Base-by-base conservation (phyloP, 441 rosid genomes). In the Hypseocharis bilobata region DNA sequence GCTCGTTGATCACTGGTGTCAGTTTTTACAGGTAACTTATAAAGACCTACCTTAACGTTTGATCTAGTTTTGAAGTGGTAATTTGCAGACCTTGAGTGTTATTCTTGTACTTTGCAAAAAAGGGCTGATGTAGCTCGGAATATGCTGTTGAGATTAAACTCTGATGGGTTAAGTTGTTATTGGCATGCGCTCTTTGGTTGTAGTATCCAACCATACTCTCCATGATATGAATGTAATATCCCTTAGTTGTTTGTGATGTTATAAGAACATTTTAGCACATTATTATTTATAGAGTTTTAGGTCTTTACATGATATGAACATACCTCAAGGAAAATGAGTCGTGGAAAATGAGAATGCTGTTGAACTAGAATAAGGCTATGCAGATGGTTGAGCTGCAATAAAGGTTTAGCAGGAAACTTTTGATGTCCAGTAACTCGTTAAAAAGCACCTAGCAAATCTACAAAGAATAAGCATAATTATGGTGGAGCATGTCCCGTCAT, bases 1-100 rank as follows among this genome's bases (percentile, higher is more conserved):
- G 1, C 61, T 90, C 70, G 86, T 87, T 57, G 89, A 87, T 67
- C 91, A 88, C 62, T 90, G 98, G 98, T 92, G 98, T 80, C 88
- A 90, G 72, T 92, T 92, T 75, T 81, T 92, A 69, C 97, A 89
- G 92, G 97, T 93, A 80, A 58, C n/a, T 11, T 16, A 4, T 27
- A 45, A 16, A 1, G 3, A 8, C 52, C 16, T 45, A 19, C 22
- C 0, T 45, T 45, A 10, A n/a, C 23, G 19, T 45, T 16, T 45
- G 19, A 45, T 45, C 16, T 40, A 13, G 14, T 40, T 13, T 0
- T 4, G 0, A 6, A 11, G 11, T 11, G 11, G 47, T 1, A 11
- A 11, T 40, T 40, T 40, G 47, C 47, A 40, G 47, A 7, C 47
- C 11, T 3, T 40, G 47, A 11, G n/a, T n/a, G n/a, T n/a, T n/a